Evolutionary conservation across 2,329 filamentous ascomycete genomes (phyloP).

Genomic region (Parastagonospora nodorum): DNA sequence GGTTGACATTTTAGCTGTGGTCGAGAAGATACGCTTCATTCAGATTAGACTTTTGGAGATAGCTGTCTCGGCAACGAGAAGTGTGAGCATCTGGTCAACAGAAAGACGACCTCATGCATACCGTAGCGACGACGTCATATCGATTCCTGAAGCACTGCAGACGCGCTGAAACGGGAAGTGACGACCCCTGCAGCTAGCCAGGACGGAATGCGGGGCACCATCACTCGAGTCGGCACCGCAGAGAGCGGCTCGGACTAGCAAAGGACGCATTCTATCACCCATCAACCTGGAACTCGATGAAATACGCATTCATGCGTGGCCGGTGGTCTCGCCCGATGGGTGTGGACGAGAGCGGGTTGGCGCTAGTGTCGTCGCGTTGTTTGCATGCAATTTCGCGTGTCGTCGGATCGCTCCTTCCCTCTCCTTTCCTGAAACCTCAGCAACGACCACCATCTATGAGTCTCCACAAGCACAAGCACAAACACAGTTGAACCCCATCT

Average conservation of each 20-base stretch:
- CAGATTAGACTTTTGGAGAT: background rate
- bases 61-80: background rate
- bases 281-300: background rate
- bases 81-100: background rate
- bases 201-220: constrained; percentile 4
- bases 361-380: constrained; percentile 33
- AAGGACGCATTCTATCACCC: background rate
- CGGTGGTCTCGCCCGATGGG: constrained; percentile 5
- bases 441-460: constrained; percentile 32
- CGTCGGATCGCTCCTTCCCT: constrained; percentile 27
- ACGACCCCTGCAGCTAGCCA: constrained; percentile 6
- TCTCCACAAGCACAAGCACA: background rate
- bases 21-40: constrained; percentile 34
- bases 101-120: background rate
- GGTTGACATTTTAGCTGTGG: constrained; percentile 38
- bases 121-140: constrained; percentile 18
- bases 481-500: constrained; percentile 2
- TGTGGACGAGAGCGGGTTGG: constrained; percentile 5
- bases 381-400: constrained; percentile 31
- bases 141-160: background rate
- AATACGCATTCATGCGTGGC: background rate
- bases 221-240: background rate
- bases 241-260: background rate
- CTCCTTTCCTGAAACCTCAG: constrained; percentile 27
- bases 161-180: constrained; percentile 1